Evolutionary conservation across 73 alveolate genomes (phyloP).

Genomic region (Paramecium primaurelia): DNA sequence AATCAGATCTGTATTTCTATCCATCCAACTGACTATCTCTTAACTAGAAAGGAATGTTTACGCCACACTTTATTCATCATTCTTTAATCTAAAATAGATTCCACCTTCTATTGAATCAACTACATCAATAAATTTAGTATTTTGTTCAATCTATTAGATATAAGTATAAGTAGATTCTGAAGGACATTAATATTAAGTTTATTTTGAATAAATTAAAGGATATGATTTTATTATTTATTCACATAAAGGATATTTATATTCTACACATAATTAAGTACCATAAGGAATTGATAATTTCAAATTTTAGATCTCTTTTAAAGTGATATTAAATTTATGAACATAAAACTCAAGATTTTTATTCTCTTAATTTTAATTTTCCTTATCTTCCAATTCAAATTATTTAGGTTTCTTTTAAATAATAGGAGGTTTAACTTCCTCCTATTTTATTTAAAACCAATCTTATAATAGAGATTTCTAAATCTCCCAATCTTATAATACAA

Average conservation of each 20-base stretch:
- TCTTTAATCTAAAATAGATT: not conserved
- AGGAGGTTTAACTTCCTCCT: not conserved
- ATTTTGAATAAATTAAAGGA: conserved; percentile 2
- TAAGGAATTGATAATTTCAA: not conserved
- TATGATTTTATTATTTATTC: not conserved
- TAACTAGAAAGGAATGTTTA: not conserved
- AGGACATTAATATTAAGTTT: not conserved
- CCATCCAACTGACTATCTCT: conserved; percentile 39
- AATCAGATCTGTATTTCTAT: not conserved
- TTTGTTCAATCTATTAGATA: not conserved
- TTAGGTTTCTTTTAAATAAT: not conserved
- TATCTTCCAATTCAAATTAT: not conserved
- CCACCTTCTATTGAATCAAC: conserved; percentile 24
- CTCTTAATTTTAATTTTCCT: not conserved
- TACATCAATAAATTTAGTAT: not conserved
- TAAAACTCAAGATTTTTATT: not conserved
- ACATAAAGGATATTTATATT: conserved; percentile 8
- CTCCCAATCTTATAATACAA: not conserved
- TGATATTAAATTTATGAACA: not conserved
- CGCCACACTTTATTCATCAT: not conserved
- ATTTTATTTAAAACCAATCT: not conserved
- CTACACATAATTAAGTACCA: not conserved
- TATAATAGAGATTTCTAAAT: not conserved
- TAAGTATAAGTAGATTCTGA: not conserved
- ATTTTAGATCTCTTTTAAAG: not conserved